Percentiles rank a stretch among this genome's conserved stretches.
Evolutionary conservation across 805 yeast species (phyloP).

Genomic region (Maudiozyma pseudohumilis): DNA sequence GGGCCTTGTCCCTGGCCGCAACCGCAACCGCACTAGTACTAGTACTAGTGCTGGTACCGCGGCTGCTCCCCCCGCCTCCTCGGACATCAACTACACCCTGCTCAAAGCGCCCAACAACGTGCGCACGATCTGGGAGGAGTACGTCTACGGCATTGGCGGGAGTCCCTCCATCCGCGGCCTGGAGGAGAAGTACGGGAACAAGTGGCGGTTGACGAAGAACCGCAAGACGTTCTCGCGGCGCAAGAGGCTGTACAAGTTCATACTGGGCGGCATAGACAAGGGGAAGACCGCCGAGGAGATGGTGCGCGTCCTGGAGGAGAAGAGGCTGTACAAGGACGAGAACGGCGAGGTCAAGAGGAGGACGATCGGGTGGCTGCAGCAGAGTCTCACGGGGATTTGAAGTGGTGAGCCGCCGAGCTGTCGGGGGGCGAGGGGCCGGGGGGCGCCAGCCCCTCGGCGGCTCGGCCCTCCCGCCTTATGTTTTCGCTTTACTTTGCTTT

Average conservation of each 20-base stretch:
- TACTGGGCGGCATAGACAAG: conserved; percentile 25
- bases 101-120: conserved; percentile 29
- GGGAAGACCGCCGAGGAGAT: conserved; percentile 29
- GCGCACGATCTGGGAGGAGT: conserved; percentile 32
- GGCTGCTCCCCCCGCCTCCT: neutral
- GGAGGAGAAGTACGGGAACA: conserved; percentile 34
- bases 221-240: conserved; percentile 30
- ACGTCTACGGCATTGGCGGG: conserved; percentile 33
- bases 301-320: conserved; percentile 24
- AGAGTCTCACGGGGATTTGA: conserved; percentile 27
- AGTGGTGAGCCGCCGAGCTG: too few species aligned
- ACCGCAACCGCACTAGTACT: neutral
- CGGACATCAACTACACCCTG: conserved; percentile 18
- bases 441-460: too few species aligned
- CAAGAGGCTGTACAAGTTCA: conserved; percentile 29
- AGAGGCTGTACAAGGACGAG: conserved; percentile 25
- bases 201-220: conserved; percentile 33
- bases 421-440: too few species aligned
- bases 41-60: neutral
- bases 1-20: neutral
- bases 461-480: too few species aligned
- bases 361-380: conserved; percentile 32
- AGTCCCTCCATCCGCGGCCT: conserved; percentile 33
- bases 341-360: conserved; percentile 27
- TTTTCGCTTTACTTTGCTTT: too few species aligned